phyloP scores from a whole-genome alignment of 108 stramenopile genomes.

The Aurantiochytrium sp. region DNA sequence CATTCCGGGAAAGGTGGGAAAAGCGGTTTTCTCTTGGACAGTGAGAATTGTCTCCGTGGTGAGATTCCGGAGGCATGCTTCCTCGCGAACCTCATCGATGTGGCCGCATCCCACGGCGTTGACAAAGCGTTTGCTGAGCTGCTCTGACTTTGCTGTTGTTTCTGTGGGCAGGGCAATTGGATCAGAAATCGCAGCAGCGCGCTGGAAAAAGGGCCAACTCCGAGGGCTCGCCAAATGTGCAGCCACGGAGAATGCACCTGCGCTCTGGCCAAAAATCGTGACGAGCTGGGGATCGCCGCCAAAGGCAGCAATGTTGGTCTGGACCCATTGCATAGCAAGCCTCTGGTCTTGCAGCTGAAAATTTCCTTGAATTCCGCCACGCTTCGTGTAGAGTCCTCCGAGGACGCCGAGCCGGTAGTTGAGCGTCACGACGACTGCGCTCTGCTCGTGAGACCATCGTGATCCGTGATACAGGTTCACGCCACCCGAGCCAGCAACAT shows the following conservation, averaged over 20 bases:
- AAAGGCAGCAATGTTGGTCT: constrained; percentile 12
- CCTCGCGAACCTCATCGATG: neutral
- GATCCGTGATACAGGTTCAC: constrained; percentile 39
- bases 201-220: neutral
- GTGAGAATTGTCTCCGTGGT: neutral
- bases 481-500: neutral
- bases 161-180: neutral
- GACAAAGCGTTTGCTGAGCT: neutral
- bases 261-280: constrained; percentile 19
- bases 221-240: neutral
- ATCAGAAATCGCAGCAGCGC: neutral
- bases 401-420: constrained; percentile 51
- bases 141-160: neutral
- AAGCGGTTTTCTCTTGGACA: neutral
- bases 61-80: neutral
- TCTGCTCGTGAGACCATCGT: neutral
- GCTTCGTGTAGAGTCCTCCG: constrained; percentile 26
- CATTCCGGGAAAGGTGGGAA: neutral
- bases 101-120: neutral
- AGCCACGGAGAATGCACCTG: constrained; percentile 18
- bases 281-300: constrained; percentile 21
- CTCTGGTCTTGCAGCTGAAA: constrained; percentile 21
- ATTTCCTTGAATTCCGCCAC: constrained; percentile 8
- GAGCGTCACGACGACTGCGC: constrained; percentile 43
- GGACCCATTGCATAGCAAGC: neutral